These are phyloP conservation scores for Paecilomyces sp. DNA, from an alignment of 2,329 filamentous ascomycete genomes.

Conservation along the genomic window DNA sequence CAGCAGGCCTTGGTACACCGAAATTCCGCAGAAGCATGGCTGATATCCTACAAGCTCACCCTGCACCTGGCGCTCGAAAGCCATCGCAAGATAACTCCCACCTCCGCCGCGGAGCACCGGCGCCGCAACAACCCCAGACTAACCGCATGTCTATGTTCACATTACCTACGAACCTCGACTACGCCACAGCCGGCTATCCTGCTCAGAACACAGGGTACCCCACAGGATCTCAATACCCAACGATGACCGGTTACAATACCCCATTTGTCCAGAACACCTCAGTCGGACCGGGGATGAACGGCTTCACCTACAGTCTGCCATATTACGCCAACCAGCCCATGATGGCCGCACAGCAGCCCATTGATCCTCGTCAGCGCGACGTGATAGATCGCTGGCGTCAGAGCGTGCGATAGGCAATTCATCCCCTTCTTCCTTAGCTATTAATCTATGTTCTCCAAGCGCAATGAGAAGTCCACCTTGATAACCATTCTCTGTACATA, in stretches of 20 bases:
- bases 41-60: slow-evolving; percentile 47
- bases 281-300: slow-evolving; percentile 14
- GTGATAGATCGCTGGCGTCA: slow-evolving; percentile 56
- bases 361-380: slow-evolving; percentile 46
- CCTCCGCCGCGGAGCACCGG: slow-evolving; percentile 8
- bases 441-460: background rate
- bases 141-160: slow-evolving; percentile 25
- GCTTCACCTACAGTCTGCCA: slow-evolving; percentile 19
- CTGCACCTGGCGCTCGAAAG: slow-evolving; percentile 27
- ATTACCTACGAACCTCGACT: slow-evolving; percentile 14
- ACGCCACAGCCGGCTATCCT: slow-evolving; percentile 9
- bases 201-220: slow-evolving; percentile 15
- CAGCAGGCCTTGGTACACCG: slow-evolving; percentile 11
- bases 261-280: slow-evolving; percentile 4
- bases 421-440: slow-evolving; percentile 8
- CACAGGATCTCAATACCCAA: slow-evolving; percentile 6
- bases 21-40: slow-evolving; percentile 40
- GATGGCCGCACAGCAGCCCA: slow-evolving; percentile 22
- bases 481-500: background rate
- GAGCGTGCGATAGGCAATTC: slow-evolving; percentile 14
- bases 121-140: slow-evolving; percentile 9
- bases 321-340: slow-evolving; percentile 17
- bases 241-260: slow-evolving; percentile 3
- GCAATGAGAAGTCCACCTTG: background rate
- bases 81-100: slow-evolving; percentile 15